Base-by-base conservation (phyloP, 805 yeast species). In the Starmerella bacillaris region DNA sequence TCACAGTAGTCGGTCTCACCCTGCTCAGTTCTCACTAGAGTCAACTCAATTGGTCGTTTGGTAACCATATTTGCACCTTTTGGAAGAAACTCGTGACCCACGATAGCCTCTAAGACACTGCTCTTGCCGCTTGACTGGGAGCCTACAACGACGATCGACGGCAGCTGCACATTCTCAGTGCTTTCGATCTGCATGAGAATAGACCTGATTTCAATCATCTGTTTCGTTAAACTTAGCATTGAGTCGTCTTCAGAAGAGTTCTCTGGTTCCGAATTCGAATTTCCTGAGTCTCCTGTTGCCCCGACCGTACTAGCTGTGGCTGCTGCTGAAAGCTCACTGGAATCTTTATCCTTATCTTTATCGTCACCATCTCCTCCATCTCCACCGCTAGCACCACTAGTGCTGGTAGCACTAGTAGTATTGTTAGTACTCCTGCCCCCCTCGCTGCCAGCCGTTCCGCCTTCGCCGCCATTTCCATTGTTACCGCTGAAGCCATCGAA, bases 21-120 rank as follows among this genome's bases (percentile, higher is more conserved):
- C 14, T n/a, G 92, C 84, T 6, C 17, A 3, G 93, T 72, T 51
- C 89, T 84, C 6, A 89, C 75, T 33, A 89, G 63, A 0, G 98
- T 92, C 44, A 89, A 64, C 58, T 89, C 99, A 31, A 89, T 86
- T 2, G 99, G 99, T 48, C 98, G 68, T 55, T 96, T 70, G 0
- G 99, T 89, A 22, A 92, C 98, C 98, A 89, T 92, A 53, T 92
- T 89, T 28, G 80, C 71, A 21, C 99, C 99, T 56, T 89, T 89
- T 24, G 99, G 99, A 38, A 89, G 60, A 47, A 89, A 89, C 53
- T 89, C 95, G 47, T 79, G 93, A n/a, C 99, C 99, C 4, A 89
- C 99, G 38, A 89, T 78, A 5, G 94, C 71, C 55, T 89, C 98
- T 32, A 89, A 64, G 1, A 89, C 98, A 1, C 96, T 86, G 0